Conservation (phyloP, 2,329 filamentous ascomycete species). For the Aspergillus sergii region DNA sequence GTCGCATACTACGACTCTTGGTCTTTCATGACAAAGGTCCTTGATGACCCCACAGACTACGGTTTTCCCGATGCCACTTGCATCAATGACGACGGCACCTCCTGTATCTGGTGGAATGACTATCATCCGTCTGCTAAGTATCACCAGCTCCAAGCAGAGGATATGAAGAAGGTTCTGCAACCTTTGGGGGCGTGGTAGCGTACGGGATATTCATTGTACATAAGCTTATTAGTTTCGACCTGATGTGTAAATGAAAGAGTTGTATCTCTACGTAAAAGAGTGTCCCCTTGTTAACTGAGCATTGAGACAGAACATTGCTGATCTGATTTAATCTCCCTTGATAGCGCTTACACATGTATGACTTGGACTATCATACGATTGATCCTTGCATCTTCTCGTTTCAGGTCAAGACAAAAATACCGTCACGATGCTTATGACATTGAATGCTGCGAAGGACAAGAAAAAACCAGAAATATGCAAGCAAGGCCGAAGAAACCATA, state of each 20-base stretch:
- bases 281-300: not conserved
- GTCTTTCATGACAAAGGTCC: conserved; percentile 32
- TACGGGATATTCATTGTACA: too few species aligned
- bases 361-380: not conserved
- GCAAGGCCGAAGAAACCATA: not conserved
- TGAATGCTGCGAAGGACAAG: not conserved
- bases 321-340: too few species aligned
- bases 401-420: not conserved
- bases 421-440: not conserved
- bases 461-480: not conserved
- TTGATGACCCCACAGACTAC: conserved; percentile 29
- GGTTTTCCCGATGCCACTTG: conserved; percentile 32
- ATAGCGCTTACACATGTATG: too few species aligned
- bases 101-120: conserved; percentile 37
- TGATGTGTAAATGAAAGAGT: not conserved
- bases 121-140: conserved; percentile 36
- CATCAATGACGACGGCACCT: conserved; percentile 29
- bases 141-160: conserved; percentile 31
- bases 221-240: not conserved
- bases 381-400: not conserved
- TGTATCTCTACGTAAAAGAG: too few species aligned
- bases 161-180: conserved; percentile 30
- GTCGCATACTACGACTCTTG: conserved; percentile 33
- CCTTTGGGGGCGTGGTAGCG: conserved; percentile 29
- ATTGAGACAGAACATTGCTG: not conserved